Evolutionary conservation across 495 filamentous ascomycete species (phyloP), one percentile per base, ranked within the genome.

Genomic region (Aspergillus egyptiacus): DNA sequence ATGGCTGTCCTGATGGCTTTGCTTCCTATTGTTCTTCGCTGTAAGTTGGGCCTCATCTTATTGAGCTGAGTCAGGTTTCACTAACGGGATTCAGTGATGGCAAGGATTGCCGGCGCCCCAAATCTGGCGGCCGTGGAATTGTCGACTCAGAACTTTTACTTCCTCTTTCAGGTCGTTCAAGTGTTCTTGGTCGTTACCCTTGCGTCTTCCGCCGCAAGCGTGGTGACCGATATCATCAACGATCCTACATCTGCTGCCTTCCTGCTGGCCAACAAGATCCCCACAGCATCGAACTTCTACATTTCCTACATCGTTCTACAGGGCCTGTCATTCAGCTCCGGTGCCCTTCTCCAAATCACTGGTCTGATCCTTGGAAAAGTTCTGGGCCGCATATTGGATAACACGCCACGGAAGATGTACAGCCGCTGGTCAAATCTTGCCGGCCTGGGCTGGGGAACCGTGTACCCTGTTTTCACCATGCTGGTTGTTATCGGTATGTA

Each of bases 231-330:
- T 19, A 91, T 97, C 53, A 71, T 78, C 33, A 22, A 80, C 0
- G 53, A 87, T 3, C 94, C 93, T 6, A 54, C 60, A 3, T 63
- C 59, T 6, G 83, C 77, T 20, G 71, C 87, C 0, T 69, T 47
- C 5, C 68, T 96, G 43, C 77, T 98, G 9, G 84, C 93, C 11
- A 56, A 71, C 13, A 85, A 86, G 48, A 68, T 97, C 9, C 93
- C 93, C 7, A 81, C 74, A 44, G 79, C 87, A 2, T 90, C 89
- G 55, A 96, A 94, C 69, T 90, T 98, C 67, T 98, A 95, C 69
- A 85, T 97, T 42, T 85, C 86, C 0, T 98, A 95, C 71, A 91
- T 98, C 60, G 84, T 96, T 57, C 75, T 98, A 22, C 91, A 96
- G 66, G 93, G 93, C 39, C 68, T 98, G 49, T 85, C 84, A n/a